Conservation (phyloP, 2,329 filamentous ascomycete species). For the Aspergillus sp. region DNA sequence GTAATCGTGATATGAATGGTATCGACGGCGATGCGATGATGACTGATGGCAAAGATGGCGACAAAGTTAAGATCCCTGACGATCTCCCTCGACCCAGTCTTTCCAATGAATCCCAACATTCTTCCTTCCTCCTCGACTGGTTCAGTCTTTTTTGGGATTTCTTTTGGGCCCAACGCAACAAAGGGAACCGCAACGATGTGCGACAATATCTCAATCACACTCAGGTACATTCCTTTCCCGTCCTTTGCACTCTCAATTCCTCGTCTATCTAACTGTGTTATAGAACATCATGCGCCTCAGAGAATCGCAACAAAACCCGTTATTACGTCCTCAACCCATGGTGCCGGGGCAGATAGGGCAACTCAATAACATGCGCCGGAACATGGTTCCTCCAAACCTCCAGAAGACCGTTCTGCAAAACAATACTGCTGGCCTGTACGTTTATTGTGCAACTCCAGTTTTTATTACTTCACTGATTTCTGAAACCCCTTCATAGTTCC, state of each 20-base stretch:
- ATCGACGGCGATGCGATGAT: conserved; percentile 71
- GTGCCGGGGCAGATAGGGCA: conserved; percentile 50
- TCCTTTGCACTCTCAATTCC: neutral
- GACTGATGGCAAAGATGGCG: conserved; percentile 71
- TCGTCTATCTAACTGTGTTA: conserved; percentile 22
- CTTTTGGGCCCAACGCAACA: conserved; percentile 71
- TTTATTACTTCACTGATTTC: conserved; percentile 4
- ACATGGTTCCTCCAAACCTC: conserved; percentile 41
- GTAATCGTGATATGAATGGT: conserved; percentile 64
- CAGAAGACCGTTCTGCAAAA: conserved; percentile 73
- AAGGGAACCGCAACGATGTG: conserved; percentile 57
- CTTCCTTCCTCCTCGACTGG: conserved; percentile 91
- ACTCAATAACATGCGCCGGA: conserved; percentile 55
- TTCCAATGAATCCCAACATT: conserved; percentile 59
- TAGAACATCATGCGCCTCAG: conserved; percentile 61
- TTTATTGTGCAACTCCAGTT: conserved; percentile 3
- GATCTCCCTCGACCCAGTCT: conserved; percentile 62
- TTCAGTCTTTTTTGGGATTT: conserved; percentile 98
- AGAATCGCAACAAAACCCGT: conserved; percentile 68
- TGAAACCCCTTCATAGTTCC: conserved; percentile 35
- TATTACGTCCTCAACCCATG: conserved; percentile 66
- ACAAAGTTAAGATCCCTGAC: conserved; percentile 65
- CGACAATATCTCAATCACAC: conserved; percentile 74
- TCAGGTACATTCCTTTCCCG: conserved; percentile 51
- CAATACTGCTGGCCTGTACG: conserved; percentile 45